These are phyloP conservation scores for Plantago coronopus DNA, from an alignment of 305 asterid species.

Conservation along the genomic window DNA sequence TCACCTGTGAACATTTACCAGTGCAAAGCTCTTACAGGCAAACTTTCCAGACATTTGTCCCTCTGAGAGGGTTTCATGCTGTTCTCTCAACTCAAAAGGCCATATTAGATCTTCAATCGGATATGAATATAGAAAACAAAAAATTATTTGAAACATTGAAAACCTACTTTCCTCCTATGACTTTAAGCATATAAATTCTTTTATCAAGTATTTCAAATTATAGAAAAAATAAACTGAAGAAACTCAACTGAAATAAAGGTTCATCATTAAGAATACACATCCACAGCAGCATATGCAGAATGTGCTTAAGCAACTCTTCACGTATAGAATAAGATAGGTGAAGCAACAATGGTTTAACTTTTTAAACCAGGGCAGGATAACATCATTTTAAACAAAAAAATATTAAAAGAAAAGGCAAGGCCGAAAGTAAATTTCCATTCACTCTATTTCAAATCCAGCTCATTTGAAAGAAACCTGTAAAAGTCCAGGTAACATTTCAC, in stretches of 20 bases:
- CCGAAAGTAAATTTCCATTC: background rate
- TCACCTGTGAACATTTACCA: no score
- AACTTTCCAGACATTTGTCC: no score
- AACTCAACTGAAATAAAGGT: no score
- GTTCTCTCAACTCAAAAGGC: background rate
- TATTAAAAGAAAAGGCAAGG: background rate
- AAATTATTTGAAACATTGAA: background rate
- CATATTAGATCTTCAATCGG: background rate
- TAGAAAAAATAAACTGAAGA: no score
- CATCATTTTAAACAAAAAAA: background rate
- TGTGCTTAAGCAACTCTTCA: background rate
- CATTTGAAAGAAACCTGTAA: slow-evolving; percentile 16
- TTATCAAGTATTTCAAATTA: no score
- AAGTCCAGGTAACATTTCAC: background rate
- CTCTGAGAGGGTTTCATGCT: no score
- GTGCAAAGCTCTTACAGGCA: no score
- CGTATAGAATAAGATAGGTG: background rate
- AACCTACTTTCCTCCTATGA: background rate
- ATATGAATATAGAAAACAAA: no score
- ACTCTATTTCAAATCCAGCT: slow-evolving; percentile 11
- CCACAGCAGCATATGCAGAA: no score
- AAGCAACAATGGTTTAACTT: background rate
- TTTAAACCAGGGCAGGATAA: background rate
- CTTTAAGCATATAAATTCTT: no score
- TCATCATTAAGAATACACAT: no score